These are phyloP conservation scores for Trichophaea hybrida DNA, from an alignment of 2,329 filamentous ascomycete species.

Conservation along the genomic window DNA sequence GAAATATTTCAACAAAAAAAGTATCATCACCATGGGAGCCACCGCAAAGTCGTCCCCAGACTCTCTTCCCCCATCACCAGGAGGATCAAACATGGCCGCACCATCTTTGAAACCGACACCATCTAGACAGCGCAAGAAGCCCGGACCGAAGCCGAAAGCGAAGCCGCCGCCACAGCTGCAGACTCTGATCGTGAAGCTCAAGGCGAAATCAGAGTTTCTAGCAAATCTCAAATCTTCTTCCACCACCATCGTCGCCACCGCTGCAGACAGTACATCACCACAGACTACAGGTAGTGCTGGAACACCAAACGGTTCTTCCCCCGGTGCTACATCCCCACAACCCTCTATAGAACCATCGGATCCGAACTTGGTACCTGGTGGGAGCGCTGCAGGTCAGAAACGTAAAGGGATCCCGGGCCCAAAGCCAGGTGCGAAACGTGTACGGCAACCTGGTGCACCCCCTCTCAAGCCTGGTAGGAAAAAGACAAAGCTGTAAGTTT, in stretches of 20 bases:
- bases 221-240: conserved; percentile 7
- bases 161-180: conserved; percentile 3
- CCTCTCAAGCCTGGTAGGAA: conserved; percentile 85
- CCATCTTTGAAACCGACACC: conserved; percentile 1
- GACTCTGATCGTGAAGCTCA: conserved; percentile 18
- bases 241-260: neutral
- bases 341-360: conserved; percentile 10
- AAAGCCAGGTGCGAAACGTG: conserved; percentile 22
- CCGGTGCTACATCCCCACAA: neutral
- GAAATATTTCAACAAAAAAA: too few relatives aligned
- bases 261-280: neutral
- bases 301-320: neutral
- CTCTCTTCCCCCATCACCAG: neutral
- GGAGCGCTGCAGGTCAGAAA: conserved; percentile 9
- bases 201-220: conserved; percentile 8
- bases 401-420: conserved; percentile 19
- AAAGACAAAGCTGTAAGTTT: conserved; percentile 77
- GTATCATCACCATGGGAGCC: neutral
- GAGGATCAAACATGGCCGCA: neutral
- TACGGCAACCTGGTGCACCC: conserved; percentile 17
- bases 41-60: neutral
- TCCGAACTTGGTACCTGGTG: neutral
- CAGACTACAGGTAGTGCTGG: neutral
- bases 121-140: conserved; percentile 20
- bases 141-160: conserved; percentile 22